Percentiles rank a stretch among this genome's conserved stretches.
Conservation (phyloP, 345 rosid species). For the Pistacia integerrima region DNA sequence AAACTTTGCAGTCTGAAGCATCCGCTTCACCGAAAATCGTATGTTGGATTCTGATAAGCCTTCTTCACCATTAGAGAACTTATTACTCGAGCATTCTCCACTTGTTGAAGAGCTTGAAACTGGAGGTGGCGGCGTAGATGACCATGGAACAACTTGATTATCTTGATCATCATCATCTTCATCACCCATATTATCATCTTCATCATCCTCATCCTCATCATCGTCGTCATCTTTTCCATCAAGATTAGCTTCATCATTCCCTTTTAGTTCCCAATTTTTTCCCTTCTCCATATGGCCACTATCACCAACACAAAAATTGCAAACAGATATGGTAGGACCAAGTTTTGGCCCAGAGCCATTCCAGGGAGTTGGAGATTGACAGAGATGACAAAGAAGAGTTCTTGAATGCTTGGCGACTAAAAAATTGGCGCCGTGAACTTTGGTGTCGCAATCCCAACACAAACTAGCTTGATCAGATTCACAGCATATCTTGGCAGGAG, state of each 20-base stretch:
- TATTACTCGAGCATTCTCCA: conserved; percentile 22
- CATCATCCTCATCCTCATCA: conserved; percentile 14
- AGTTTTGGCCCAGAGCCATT: conserved; percentile 47
- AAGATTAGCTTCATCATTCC: conserved; percentile 16
- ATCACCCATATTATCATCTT: neutral
- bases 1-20: neutral
- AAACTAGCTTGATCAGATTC: conserved; percentile 58
- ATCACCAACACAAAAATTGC: conserved; percentile 32
- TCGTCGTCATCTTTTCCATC: conserved; percentile 6
- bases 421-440: conserved; percentile 62
- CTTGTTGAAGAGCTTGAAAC: conserved; percentile 32
- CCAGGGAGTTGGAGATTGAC: conserved; percentile 56
- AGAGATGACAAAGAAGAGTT: conserved; percentile 49
- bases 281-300: conserved; percentile 9
- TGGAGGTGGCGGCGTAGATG: conserved; percentile 21
- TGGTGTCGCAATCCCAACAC: conserved; percentile 62
- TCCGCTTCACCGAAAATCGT: conserved; percentile 15
- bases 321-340: conserved; percentile 41
- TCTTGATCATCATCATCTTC: conserved; percentile 35
- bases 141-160: conserved; percentile 54
- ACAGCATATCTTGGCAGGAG: conserved; percentile 46
- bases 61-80: conserved; percentile 13
- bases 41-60: conserved; percentile 14
- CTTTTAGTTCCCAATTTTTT: neutral
- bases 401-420: conserved; percentile 58